Evolutionary conservation across 2,329 filamentous ascomycete genomes (phyloP).

Genomic region (Curvularia sp.): DNA sequence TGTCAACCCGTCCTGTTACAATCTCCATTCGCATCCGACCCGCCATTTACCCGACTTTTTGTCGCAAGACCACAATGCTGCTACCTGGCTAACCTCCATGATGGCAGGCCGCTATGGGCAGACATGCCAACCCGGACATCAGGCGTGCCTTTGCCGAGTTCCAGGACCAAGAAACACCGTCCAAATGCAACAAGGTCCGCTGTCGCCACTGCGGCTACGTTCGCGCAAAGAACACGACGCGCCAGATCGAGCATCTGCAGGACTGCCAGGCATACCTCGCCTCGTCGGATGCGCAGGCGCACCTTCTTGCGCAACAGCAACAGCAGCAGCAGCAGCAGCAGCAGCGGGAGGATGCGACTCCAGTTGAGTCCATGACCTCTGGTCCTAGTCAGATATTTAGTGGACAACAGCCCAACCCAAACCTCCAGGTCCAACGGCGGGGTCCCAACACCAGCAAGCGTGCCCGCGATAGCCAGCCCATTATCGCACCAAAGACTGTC

Average conservation of each 20-base stretch:
- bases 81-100: conserved; percentile 22
- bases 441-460: conserved; percentile 52
- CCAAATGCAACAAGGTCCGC: conserved; percentile 59
- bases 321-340: conserved; percentile 23
- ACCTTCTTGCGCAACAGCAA: conserved; percentile 31
- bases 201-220: conserved; percentile 59
- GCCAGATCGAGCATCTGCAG: conserved; percentile 60
- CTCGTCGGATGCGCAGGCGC: conserved; percentile 54
- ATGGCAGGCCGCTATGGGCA: conserved; percentile 34
- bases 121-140: conserved; percentile 54
- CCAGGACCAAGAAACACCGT: conserved; percentile 52
- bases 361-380: conserved; percentile 27
- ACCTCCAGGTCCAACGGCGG: conserved; percentile 55
- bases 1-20: background rate
- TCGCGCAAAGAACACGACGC: conserved; percentile 60
- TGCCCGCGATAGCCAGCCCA: conserved; percentile 47
- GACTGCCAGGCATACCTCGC: conserved; percentile 55
- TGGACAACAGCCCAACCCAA: conserved; percentile 58
- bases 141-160: conserved; percentile 50
- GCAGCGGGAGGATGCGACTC: conserved; percentile 29
- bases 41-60: background rate
- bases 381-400: conserved; percentile 51
- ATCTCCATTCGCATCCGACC: background rate
- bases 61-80: conserved; percentile 10
- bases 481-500: conserved; percentile 45